Conservation (phyloP, 345 rosid genomes). For the Balakata baccata region DNA sequence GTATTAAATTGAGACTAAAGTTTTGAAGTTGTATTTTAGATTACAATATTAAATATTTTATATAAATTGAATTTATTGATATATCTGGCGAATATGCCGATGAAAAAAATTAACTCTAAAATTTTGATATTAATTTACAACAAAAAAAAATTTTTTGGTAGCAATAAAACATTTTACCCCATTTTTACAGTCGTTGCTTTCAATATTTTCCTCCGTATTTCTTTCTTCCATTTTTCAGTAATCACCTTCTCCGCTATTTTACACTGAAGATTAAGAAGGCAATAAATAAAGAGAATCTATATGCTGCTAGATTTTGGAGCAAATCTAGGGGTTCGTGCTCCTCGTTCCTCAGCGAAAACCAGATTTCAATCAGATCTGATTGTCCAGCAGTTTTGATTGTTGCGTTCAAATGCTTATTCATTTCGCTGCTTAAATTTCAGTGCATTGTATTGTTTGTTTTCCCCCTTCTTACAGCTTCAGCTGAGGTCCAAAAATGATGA, state of each 20-base stretch:
- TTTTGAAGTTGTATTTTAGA: too few species aligned
- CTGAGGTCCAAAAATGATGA: conserved; percentile 16
- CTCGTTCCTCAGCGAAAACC: background rate
- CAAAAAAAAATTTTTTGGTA: too few species aligned
- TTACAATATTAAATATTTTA: too few species aligned
- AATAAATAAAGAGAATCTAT: background rate
- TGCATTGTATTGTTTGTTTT: background rate
- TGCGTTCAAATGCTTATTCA: conserved; percentile 3
- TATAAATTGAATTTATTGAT: too few species aligned
- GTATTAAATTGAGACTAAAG: too few species aligned
- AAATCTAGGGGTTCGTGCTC: conserved; percentile 9
- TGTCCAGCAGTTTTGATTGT: background rate
- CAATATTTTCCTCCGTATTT: background rate
- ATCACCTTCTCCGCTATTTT: background rate
- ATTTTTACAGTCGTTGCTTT: background rate
- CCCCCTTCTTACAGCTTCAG: background rate
- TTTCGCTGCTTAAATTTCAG: conserved; percentile 2
- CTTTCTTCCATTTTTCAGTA: background rate
- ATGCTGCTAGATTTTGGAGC: background rate
- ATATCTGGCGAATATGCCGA: too few species aligned
- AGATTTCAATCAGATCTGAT: conserved; percentile 19
- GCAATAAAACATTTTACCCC: too few species aligned
- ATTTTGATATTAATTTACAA: too few species aligned
- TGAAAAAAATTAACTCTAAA: too few species aligned
- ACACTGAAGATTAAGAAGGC: background rate